These are phyloP conservation scores for Maudiozyma saulgeensis DNA, from an alignment of 805 yeast species.

Conservation along the genomic window DNA sequence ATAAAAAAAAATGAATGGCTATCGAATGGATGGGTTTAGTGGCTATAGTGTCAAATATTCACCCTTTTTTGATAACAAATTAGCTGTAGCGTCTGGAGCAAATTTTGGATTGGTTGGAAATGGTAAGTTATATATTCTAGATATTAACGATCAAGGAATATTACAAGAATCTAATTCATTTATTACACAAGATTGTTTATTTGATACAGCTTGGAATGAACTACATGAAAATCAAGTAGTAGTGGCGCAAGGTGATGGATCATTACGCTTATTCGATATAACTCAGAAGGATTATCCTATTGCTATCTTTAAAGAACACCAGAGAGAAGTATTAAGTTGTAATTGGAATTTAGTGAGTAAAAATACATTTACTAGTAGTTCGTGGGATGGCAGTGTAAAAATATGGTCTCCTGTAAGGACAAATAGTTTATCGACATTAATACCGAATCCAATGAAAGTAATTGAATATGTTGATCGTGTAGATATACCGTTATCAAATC, in stretches of 20 bases:
- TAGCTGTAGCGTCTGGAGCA: slow-evolving; percentile 86
- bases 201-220: slow-evolving; percentile 87
- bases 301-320: slow-evolving; percentile 67
- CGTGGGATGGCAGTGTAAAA: slow-evolving; percentile 90
- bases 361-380: slow-evolving; percentile 57
- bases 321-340: slow-evolving; percentile 61
- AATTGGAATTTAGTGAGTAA: slow-evolving; percentile 69
- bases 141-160: slow-evolving; percentile 58
- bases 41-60: slow-evolving; percentile 86
- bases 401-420: slow-evolving; percentile 61
- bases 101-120: slow-evolving; percentile 93
- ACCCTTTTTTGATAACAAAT: slow-evolving; percentile 79
- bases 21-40: slow-evolving; percentile 67
- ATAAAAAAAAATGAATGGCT: slow-evolving; percentile 43
- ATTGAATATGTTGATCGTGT: slow-evolving; percentile 9
- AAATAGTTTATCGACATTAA: slow-evolving; percentile 48
- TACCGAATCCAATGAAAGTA: slow-evolving; percentile 27
- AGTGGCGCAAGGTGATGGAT: slow-evolving; percentile 85
- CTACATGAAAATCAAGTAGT: slow-evolving; percentile 76
- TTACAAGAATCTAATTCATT: slow-evolving; percentile 47
- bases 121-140: slow-evolving; percentile 67
- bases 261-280: slow-evolving; percentile 71
- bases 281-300: slow-evolving; percentile 61
- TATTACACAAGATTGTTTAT: slow-evolving; percentile 90
- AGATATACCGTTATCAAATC: slow-evolving; percentile 28